phyloP scores from a whole-genome alignment of 495 filamentous ascomycete species.

The Trichoderma asperelloides region DNA sequence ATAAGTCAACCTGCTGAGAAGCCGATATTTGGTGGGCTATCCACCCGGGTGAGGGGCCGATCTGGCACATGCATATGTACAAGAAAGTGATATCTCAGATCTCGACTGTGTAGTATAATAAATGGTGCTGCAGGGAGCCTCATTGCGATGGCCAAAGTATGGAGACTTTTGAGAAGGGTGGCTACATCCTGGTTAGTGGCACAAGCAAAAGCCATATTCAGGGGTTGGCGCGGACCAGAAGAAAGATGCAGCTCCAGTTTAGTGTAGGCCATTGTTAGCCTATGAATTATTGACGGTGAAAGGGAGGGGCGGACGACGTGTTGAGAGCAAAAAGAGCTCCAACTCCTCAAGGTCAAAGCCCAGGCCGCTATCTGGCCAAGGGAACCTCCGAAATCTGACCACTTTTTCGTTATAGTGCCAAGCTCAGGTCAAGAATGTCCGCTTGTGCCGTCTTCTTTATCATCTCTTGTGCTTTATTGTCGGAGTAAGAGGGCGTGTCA shows the following conservation, averaged over 20 bases:
- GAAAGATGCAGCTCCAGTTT: not conserved
- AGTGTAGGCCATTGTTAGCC: not conserved
- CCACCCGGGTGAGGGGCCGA: not conserved
- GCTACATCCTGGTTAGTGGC: not conserved
- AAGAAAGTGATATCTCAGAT: not conserved
- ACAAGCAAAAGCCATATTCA: not conserved
- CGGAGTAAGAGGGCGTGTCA: not conserved
- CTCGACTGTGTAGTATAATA: not conserved
- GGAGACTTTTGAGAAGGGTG: constrained; percentile 1
- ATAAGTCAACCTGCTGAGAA: not conserved
- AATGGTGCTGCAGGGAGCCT: not conserved
- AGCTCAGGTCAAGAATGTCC: not conserved
- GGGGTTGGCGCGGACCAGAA: not conserved
- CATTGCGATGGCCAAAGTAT: not conserved
- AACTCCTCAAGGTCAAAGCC: not conserved
- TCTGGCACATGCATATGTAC: not conserved
- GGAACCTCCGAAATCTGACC: not conserved
- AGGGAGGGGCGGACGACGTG: not conserved
- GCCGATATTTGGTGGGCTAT: not conserved
- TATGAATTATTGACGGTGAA: not conserved
- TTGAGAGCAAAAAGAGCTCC: not conserved
- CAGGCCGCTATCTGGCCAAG: not conserved
- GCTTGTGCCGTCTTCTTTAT: not conserved
- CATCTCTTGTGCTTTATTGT: not conserved
- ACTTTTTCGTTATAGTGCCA: not conserved